Conservation (phyloP, 176 grass and related monocot species). For the Aegilops bicornis region DNA sequence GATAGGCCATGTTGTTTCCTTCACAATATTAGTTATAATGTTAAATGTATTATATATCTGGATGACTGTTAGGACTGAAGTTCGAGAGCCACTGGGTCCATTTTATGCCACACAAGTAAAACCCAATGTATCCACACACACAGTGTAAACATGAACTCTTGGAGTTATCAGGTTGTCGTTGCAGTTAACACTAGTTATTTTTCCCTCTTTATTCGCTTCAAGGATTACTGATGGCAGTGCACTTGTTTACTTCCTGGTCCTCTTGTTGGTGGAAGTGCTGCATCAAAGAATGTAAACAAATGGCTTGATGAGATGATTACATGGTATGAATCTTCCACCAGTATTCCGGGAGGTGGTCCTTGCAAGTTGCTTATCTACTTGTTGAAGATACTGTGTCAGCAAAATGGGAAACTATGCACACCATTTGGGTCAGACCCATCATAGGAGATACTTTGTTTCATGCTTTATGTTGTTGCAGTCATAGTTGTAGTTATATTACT, state of each 20-base stretch:
- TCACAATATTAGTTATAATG: no score
- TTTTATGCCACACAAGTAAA: no score
- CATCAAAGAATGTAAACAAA: conserved; percentile 89
- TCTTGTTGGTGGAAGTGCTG: conserved; percentile 77
- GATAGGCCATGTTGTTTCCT: no score
- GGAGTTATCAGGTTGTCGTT: no score
- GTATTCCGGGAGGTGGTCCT: conserved; percentile 55
- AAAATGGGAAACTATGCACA: conserved; percentile 90
- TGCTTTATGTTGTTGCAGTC: conserved; percentile 16
- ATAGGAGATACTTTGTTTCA: conserved; percentile 52
- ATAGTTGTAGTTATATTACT: conserved; percentile 4
- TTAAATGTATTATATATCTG: no score
- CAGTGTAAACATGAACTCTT: no score
- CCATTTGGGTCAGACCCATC: conserved; percentile 89
- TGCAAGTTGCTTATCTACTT: conserved; percentile 73
- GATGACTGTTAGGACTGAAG: no score
- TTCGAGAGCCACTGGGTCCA: no score
- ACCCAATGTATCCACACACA: no score
- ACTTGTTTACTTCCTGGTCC: conserved; percentile 77
- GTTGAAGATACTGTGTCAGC: conserved; percentile 84
- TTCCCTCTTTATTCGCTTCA: conserved; percentile 15
- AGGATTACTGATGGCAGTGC: conserved; percentile 42
- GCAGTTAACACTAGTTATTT: no score
- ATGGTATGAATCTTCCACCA: conserved; percentile 48
- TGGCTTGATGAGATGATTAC: conserved; percentile 90